Percentiles rank a stretch among this genome's conserved stretches.
These are phyloP conservation scores for Taphrina deformans DNA, from an alignment of 1,139 yeast species.

Conservation along the genomic window DNA sequence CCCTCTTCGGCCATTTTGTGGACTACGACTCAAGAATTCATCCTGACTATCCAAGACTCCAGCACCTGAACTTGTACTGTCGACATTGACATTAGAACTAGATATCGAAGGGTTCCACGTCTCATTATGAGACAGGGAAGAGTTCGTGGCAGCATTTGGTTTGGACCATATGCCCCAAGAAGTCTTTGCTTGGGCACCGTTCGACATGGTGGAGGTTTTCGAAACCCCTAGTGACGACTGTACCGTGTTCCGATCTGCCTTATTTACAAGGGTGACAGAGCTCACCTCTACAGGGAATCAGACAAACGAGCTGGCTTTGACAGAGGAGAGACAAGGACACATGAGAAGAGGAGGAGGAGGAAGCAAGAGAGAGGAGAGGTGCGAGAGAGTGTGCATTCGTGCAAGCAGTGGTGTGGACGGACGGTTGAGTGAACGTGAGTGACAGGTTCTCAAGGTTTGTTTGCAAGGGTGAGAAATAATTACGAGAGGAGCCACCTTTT, in stretches of 20 bases:
- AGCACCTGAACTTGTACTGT: background rate
- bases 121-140: conserved; percentile 6
- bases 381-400: background rate
- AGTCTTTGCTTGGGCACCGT: conserved; percentile 1
- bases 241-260: conserved; percentile 2
- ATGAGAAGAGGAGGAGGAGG: background rate
- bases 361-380: background rate
- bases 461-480: conserved; percentile 16
- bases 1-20: conserved; percentile 29
- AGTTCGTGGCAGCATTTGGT: conserved; percentile 1
- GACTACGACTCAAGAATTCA: conserved; percentile 24
- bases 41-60: conserved; percentile 20
- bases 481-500: conserved; percentile 13
- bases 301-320: background rate
- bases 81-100: background rate
- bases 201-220: conserved; percentile 7
- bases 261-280: conserved; percentile 17
- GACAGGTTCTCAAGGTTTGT: conserved; percentile 12
- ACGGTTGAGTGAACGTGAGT: background rate
- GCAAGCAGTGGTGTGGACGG: background rate
- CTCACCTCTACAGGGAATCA: background rate
- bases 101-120: conserved; percentile 4
- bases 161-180: conserved; percentile 21
- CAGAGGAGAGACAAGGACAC: background rate
- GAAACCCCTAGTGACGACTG: background rate